Evolutionary conservation across 225 moss, liverwort and hornwort genomes (phyloP).

Genomic region (Climacium dendroides): DNA sequence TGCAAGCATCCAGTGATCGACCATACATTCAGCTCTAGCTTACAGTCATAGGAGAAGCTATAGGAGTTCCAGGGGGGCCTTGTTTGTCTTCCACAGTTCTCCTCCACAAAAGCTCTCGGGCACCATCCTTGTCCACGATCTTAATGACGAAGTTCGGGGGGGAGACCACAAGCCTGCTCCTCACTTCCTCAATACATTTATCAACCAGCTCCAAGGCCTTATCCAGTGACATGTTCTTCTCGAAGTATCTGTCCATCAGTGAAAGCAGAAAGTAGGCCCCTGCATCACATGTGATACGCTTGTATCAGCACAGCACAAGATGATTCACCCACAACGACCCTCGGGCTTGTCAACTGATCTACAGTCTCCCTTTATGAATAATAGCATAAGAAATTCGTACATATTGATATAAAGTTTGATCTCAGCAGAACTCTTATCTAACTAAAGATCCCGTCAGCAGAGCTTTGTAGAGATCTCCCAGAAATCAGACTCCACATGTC

Average conservation of each 20-base stretch:
- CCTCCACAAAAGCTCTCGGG: slow-evolving; percentile 66
- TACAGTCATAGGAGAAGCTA: slow-evolving; percentile 22
- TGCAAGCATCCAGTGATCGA: neutral
- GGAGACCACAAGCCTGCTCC: slow-evolving; percentile 61
- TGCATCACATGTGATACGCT: neutral
- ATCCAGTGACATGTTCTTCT: slow-evolving; percentile 72
- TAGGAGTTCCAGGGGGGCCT: slow-evolving; percentile 31
- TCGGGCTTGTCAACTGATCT: neutral
- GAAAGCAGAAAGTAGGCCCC: slow-evolving; percentile 90
- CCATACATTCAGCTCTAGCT: neutral
- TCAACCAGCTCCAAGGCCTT: slow-evolving; percentile 76
- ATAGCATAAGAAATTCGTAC: neutral
- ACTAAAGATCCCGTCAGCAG: too few species aligned
- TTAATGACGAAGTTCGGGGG: slow-evolving; percentile 88
- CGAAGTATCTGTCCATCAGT: slow-evolving; percentile 87
- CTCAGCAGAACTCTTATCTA: neutral
- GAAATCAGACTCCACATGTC: neutral
- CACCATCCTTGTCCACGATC: slow-evolving; percentile 88
- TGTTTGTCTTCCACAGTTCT: slow-evolving; percentile 73
- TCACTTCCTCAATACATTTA: slow-evolving; percentile 72
- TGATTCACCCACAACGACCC: neutral
- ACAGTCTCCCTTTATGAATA: neutral
- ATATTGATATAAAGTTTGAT: neutral
- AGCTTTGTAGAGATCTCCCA: neutral
- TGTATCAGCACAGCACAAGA: neutral